A percentile compares a stretch with the other conserved stretches of the same genome.
Evolutionary conservation across 2,329 filamentous ascomycete genomes (phyloP).

Genomic region (Nothomitra cinnamomea): DNA sequence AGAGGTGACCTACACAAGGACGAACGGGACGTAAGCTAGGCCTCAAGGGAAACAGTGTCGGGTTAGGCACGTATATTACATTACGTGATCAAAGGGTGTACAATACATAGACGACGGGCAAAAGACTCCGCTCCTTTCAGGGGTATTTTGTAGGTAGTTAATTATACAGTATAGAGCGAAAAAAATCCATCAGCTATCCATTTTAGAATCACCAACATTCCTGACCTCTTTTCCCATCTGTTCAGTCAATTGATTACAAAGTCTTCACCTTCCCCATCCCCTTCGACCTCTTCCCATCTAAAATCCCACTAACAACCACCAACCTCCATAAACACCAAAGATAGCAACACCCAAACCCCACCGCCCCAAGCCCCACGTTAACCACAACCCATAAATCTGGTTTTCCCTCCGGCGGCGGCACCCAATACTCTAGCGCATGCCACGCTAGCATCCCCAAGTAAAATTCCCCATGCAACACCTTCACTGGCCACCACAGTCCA

Average conservation of each 20-base stretch:
- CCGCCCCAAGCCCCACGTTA: slow-evolving; percentile 74
- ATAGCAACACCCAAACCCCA: slow-evolving; percentile 75
- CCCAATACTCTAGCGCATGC: slow-evolving; percentile 58
- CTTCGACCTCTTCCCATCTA: neutral
- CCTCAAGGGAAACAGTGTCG: too few relatives aligned
- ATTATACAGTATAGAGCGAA: too few relatives aligned
- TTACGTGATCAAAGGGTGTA: too few relatives aligned
- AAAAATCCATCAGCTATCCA: too few relatives aligned
- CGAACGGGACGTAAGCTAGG: too few relatives aligned
- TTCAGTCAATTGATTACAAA: too few relatives aligned
- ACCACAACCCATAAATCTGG: slow-evolving; percentile 90
- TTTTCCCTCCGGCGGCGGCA: slow-evolving; percentile 53
- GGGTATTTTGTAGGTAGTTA: too few relatives aligned
- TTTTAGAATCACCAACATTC: too few relatives aligned
- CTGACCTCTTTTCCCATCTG: too few relatives aligned
- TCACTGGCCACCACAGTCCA: slow-evolving; percentile 35
- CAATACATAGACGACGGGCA: too few relatives aligned
- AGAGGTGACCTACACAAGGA: neutral
- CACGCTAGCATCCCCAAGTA: slow-evolving; percentile 65
- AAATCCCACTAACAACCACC: slow-evolving; percentile 13
- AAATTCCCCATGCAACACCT: slow-evolving; percentile 56
- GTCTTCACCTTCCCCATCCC: neutral
- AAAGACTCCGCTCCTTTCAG: too few relatives aligned
- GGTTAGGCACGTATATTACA: too few relatives aligned
- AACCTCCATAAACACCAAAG: slow-evolving; percentile 71